Evolutionary conservation across 805 yeast species (phyloP).

Genomic region (Suhomyces faveliae): DNA sequence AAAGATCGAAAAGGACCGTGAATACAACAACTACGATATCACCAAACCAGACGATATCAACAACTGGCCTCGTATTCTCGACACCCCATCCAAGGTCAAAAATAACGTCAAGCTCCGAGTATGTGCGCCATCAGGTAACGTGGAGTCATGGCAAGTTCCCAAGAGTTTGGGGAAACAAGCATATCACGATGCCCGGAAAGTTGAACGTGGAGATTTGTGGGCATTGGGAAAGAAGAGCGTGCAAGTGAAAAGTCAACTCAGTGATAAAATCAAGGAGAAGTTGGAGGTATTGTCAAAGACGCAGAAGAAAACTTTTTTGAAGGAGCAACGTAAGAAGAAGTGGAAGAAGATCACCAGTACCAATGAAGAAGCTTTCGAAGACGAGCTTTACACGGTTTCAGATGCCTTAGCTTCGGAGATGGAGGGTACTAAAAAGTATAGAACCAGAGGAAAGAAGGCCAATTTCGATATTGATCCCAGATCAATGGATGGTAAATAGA

Average conservation of each 20-base stretch:
- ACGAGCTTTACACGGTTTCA: conserved; percentile 25
- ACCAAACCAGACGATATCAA: conserved; percentile 24
- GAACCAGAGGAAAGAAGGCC: conserved; percentile 29
- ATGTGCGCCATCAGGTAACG: conserved; percentile 73
- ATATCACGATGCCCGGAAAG: conserved; percentile 89
- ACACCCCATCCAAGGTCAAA: conserved; percentile 71
- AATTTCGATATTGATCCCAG: conserved; percentile 22
- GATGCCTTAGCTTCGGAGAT: conserved; percentile 30
- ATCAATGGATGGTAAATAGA: conserved; percentile 9
- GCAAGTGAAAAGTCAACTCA: conserved; percentile 28
- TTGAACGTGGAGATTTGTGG: conserved; percentile 87
- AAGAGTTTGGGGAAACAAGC: conserved; percentile 69
- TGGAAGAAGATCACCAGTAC: conserved; percentile 32
- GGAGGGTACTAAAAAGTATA: conserved; percentile 34
- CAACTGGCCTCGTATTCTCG: conserved; percentile 72
- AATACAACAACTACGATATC: conserved; percentile 22
- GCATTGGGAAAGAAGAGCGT: conserved; percentile 44
- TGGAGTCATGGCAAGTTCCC: conserved; percentile 88
- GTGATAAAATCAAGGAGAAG: conserved; percentile 31
- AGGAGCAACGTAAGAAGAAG: conserved; percentile 33
- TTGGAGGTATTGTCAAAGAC: conserved; percentile 36
- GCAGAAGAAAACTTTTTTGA: conserved; percentile 37
- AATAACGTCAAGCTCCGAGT: conserved; percentile 79
- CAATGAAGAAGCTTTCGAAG: conserved; percentile 25
- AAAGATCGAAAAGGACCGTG: conserved; percentile 39